phyloP scores from a whole-genome alignment of 2,329 filamentous ascomycete species.

The Rachicladosporium sp. region DNA sequence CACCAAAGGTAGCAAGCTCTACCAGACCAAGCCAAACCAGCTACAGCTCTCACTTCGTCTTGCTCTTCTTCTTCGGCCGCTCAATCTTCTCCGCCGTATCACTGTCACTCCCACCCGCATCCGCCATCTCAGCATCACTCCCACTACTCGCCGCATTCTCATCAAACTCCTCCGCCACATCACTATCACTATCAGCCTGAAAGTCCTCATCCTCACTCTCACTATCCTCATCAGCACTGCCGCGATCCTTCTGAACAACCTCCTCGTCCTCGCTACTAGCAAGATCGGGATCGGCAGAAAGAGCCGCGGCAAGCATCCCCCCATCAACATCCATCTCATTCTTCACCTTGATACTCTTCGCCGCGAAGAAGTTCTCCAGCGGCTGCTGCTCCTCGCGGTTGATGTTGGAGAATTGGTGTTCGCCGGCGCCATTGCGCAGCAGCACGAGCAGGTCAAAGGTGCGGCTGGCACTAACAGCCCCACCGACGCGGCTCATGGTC shows the following conservation, averaged over 20 bases:
- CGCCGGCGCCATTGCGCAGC: constrained; percentile 73
- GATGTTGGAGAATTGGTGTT: constrained; percentile 97
- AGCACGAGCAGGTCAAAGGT: constrained; percentile 95
- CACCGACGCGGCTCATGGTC: constrained; percentile 90
- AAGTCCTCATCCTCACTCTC: constrained; percentile 96
- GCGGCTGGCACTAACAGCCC: constrained; percentile 81
- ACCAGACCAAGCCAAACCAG: too few relatives aligned
- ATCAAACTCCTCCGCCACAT: constrained; percentile 94
- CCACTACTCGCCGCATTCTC: constrained; percentile 72
- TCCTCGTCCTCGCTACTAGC: constrained; percentile 72
- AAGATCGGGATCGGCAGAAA: constrained; percentile 63
- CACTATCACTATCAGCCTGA: constrained; percentile 78
- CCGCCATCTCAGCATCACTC: constrained; percentile 52
- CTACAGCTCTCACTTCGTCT: constrained; percentile 25
- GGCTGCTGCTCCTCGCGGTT: constrained; percentile 95
- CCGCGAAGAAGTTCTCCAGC: constrained; percentile 94
- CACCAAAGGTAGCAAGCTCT: too few relatives aligned
- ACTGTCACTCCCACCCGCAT: constrained; percentile 37
- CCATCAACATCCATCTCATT: constrained; percentile 95
- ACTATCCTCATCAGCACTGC: constrained; percentile 89
- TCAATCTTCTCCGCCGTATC: constrained; percentile 42
- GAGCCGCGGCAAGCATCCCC: constrained; percentile 60
- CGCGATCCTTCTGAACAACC: constrained; percentile 63
- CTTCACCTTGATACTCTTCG: constrained; percentile 89
- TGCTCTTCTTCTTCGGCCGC: constrained; percentile 54